Evolutionary conservation across 306 rosid species (phyloP), one percentile per base, ranked within the genome.

Genomic region (Coriaria nepalensis): DNA sequence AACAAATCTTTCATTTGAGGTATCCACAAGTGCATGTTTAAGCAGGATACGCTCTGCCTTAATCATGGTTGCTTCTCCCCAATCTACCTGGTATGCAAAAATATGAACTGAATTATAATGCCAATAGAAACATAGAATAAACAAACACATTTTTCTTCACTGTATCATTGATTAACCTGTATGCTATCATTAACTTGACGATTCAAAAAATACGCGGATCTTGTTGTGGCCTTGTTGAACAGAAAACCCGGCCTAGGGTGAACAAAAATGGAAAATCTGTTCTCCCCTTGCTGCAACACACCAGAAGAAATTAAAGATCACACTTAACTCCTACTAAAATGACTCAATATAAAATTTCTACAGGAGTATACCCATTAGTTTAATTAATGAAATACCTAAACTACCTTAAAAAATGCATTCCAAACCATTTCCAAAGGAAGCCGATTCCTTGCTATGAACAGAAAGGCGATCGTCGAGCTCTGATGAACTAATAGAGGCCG

Each of bases 1-100:
- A 49, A 75, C 82, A 82, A 92, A 92, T 33, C 98, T 92, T 46
- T 85, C 76, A 75, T 92, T 92, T 49, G 74, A 60, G 65, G 85
- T 78, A 73, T 92, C 96, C 29, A 29, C 61, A 29, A 92, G 96
- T 8, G 98, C 98, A 40, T 85, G 94, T 43, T 53, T 73, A 39
- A 85, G 94, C 63, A 92, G 69, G 67, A 86, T 62, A 34, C 92
- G 87, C 64, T 92, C 98, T 9, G 98, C 96, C 76, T 77, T 77
- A 64, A 92, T 82, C 98, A 92, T 92, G 69, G 68, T 92, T 60
- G 98, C 87, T 74, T 73, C 83, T 63, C 96, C 98, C 98, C 98
- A 92, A 52, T 85, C 98, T 75, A 92, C 78, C 98, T 92, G 96
- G 58, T 69, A 73, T 45, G 55, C 13, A 72, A 59, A 38, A 20